These are phyloP conservation scores for Peronospora belbahrii DNA, from an alignment of 352 stramenopile genomes.

Conservation along the genomic window DNA sequence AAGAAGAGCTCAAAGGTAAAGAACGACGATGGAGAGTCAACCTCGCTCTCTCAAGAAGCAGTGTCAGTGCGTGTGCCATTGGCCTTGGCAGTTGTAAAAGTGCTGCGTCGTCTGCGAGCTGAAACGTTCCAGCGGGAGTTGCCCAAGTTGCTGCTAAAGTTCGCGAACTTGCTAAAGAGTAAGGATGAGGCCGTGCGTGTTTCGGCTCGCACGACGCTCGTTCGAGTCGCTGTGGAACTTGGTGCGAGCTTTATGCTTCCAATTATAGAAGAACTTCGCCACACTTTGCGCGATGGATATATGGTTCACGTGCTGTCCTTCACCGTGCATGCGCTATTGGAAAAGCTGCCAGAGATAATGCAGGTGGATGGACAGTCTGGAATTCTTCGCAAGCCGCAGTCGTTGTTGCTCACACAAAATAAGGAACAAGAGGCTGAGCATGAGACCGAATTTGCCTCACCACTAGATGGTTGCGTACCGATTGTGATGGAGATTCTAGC, in stretches of 20 bases:
- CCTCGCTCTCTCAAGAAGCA: constrained; percentile 16
- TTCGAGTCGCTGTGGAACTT: constrained; percentile 91
- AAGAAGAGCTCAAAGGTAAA: constrained; percentile 50
- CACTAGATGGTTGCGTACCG: constrained; percentile 69
- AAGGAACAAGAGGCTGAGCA: constrained; percentile 20
- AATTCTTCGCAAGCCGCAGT: constrained; percentile 14
- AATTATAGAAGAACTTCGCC: constrained; percentile 77
- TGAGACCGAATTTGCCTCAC: constrained; percentile 39
- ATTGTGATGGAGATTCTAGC: constrained; percentile 78
- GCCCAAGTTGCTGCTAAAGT: constrained; percentile 89
- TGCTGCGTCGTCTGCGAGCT: constrained; percentile 89
- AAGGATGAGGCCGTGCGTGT: constrained; percentile 91
- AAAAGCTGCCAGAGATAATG: constrained; percentile 65
- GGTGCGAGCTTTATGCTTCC: constrained; percentile 77
- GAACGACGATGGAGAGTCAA: constrained; percentile 44
- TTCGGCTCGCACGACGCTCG: constrained; percentile 88
- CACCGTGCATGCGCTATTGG: constrained; percentile 78
- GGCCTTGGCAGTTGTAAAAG: constrained; percentile 94
- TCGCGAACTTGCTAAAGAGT: constrained; percentile 82
- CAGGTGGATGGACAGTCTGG: constrained; percentile 28
- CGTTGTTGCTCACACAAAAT: constrained; percentile 13
- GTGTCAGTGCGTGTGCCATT: constrained; percentile 87
- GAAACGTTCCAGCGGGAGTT: constrained; percentile 90
- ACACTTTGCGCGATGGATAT: constrained; percentile 76
- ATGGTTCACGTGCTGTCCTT: constrained; percentile 84